Evolutionary conservation across 805 yeast species (phyloP), one percentile per base, ranked within the genome.

Genomic region (Candida ficus): DNA sequence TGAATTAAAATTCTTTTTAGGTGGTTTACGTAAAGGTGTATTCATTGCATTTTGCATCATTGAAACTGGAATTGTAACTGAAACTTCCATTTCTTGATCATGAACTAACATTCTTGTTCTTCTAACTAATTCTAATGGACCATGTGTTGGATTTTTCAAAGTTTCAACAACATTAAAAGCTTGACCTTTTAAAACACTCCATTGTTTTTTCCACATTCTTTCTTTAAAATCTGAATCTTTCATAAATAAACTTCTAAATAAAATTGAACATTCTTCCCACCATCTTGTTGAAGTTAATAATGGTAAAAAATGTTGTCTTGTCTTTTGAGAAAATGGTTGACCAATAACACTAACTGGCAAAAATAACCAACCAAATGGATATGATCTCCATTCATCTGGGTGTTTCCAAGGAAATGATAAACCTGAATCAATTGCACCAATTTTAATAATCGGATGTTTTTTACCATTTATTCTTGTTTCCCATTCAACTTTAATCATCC

Each of bases 311-410:
- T 79, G 83, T 4, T 62, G 56, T 41, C 84, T 61, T 1, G 87
- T 76, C 25, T 61, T 62, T 22, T 61, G 63, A 4, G 82, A 70
- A 50, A 83, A 82, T 4, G 88, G 88, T 43, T 74, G 81, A 0
- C 86, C 86, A 37, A 83, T 76, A 6, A 83, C 56, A 10, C 75
- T 66, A 11, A 73, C 58, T 1, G 90, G 90, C 26, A 83, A 58
- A 50, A 77, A 81, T 20, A 83, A 60, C 91, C 91, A 83, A 0
- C 90, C 90, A 60, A 73, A 83, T 0, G 90, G 90, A 50, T 79
- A 83, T 1, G 86, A 78, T 41, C 90, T 62, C 87, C 89, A 81
- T 53, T 81, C 88, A 58, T 83, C 85, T 0, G 90, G 90, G 48
- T 81, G 87, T 52, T 83, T 82, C 88, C 88, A 83, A 5, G 91